phyloP scores from a whole-genome alignment of 139 green algal genomes.

The Chlorella ohadii region DNA sequence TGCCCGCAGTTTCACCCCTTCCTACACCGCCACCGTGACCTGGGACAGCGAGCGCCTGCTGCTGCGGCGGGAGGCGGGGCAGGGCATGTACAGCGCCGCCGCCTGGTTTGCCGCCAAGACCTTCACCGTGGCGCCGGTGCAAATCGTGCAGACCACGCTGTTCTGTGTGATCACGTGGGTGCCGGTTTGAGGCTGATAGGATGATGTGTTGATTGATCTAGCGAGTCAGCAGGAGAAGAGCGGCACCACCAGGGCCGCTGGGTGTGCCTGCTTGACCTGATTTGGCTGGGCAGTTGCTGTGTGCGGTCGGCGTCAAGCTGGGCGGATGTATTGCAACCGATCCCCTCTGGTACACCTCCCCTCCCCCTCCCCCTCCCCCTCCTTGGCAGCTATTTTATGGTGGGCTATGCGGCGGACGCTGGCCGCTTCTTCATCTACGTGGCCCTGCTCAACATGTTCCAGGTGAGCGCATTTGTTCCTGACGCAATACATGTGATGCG shows the following conservation, averaged over 20 bases:
- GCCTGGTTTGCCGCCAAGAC: conserved; percentile 44
- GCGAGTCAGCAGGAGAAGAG: no score
- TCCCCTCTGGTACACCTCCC: no score
- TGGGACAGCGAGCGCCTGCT: conserved; percentile 67
- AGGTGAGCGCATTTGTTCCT: conserved; percentile 35
- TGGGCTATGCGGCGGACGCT: conserved; percentile 29
- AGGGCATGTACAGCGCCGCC: conserved; percentile 47
- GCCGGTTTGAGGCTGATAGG: no score
- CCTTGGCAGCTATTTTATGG: conserved; percentile 28
- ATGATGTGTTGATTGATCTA: no score
- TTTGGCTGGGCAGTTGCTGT: no score
- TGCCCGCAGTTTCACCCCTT: background rate
- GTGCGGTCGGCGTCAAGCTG: no score
- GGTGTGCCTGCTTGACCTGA: no score
- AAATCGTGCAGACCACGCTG: background rate
- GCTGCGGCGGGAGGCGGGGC: conserved; percentile 49
- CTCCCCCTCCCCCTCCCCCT: background rate
- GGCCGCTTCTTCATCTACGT: conserved; percentile 31
- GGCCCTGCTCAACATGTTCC: conserved; percentile 52
- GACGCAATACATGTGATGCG: no score
- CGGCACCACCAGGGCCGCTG: no score
- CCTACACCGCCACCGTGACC: background rate
- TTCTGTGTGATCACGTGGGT: conserved; percentile 27
- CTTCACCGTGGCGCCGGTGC: conserved; percentile 14
- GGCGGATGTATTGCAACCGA: no score